Percentiles rank a stretch among this genome's conserved stretches.
These are phyloP conservation scores for Nannochloropsis salina DNA, from an alignment of 108 stramenopile genomes.

Conservation along the genomic window DNA sequence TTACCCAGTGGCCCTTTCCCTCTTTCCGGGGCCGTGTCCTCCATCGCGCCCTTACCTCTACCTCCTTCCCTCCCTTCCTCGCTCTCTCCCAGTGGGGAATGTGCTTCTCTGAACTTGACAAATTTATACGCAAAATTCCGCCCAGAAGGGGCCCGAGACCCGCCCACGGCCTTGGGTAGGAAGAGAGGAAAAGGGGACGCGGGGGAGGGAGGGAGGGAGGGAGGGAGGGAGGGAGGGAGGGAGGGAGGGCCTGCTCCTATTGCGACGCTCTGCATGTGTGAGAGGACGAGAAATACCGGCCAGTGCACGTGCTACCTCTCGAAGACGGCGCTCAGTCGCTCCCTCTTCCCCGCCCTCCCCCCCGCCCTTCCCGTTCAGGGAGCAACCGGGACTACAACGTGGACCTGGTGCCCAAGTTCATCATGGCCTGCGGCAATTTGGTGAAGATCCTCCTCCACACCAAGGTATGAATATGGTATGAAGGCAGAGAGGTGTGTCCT, in stretches of 20 bases:
- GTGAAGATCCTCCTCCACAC: conserved; percentile 97
- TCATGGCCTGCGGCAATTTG: conserved; percentile 98
- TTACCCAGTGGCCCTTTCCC: too few species aligned
- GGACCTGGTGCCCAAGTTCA: conserved; percentile 97
- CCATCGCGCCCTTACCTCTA: too few species aligned
- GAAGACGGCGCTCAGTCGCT: too few species aligned
- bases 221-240: too few species aligned
- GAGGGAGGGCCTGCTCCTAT: too few species aligned
- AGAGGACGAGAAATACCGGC: too few species aligned
- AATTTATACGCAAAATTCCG: conserved; percentile 88
- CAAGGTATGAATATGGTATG: conserved; percentile 54
- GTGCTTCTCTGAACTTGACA: conserved; percentile 90
- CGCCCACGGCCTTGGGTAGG: background rate
- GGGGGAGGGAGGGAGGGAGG: too few species aligned
- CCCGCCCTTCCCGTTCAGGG: background rate
- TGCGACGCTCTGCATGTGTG: too few species aligned
- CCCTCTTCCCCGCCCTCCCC: background rate
- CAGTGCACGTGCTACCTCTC: too few species aligned
- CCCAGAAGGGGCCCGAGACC: conserved; percentile 47
- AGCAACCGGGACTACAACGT: conserved; percentile 80
- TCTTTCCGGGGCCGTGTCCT: too few species aligned
- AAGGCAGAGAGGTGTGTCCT: too few species aligned
- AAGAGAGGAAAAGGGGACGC: background rate
- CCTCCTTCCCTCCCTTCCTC: too few species aligned
- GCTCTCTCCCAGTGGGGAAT: conserved; percentile 59